A percentile compares a stretch with the other conserved stretches of the same genome.
Evolutionary conservation across 2,329 filamentous ascomycete genomes (phyloP).

Genomic region (Arthrobotrys sphaeroides): DNA sequence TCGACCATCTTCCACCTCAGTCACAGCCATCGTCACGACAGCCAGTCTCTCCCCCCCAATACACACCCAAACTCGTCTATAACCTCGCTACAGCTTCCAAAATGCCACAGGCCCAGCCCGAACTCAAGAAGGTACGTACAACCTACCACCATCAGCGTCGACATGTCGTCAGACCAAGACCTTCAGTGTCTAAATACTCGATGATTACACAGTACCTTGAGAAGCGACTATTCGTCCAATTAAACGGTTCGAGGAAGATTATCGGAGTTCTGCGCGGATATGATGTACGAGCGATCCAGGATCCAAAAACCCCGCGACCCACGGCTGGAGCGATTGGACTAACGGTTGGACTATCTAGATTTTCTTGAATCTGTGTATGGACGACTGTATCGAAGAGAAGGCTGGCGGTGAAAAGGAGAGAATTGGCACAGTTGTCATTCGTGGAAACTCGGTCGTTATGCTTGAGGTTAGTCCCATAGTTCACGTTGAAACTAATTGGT

Average conservation of each 20-base stretch:
- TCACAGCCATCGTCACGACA: neutral
- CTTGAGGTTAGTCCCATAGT: constrained; percentile 71
- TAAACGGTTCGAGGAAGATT: constrained; percentile 97
- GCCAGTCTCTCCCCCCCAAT: neutral
- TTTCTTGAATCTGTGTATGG: constrained; percentile 96
- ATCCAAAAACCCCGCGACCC: neutral
- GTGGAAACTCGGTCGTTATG: constrained; percentile 98
- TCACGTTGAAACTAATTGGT: neutral
- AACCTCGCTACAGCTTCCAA: constrained; percentile 3
- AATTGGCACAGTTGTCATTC: constrained; percentile 95
- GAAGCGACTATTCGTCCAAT: constrained; percentile 96
- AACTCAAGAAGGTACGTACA: constrained; percentile 88
- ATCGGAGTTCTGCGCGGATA: constrained; percentile 94
- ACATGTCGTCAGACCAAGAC: constrained; percentile 10
- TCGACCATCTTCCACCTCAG: constrained; percentile 28
- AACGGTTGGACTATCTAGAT: constrained; percentile 68
- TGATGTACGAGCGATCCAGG: constrained; percentile 76
- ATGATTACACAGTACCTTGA: constrained; percentile 81
- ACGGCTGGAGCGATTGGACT: neutral
- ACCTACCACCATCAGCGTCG: constrained; percentile 9
- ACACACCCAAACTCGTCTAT: neutral
- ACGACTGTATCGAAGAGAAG: constrained; percentile 96
- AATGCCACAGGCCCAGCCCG: constrained; percentile 98
- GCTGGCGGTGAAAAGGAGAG: constrained; percentile 86
- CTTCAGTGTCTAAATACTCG: constrained; percentile 21